A percentile compares a stretch with the other conserved stretches of the same genome.
Evolutionary conservation across 495 filamentous ascomycete genomes (phyloP).

Genomic region (Aspergillus taichungensis): DNA sequence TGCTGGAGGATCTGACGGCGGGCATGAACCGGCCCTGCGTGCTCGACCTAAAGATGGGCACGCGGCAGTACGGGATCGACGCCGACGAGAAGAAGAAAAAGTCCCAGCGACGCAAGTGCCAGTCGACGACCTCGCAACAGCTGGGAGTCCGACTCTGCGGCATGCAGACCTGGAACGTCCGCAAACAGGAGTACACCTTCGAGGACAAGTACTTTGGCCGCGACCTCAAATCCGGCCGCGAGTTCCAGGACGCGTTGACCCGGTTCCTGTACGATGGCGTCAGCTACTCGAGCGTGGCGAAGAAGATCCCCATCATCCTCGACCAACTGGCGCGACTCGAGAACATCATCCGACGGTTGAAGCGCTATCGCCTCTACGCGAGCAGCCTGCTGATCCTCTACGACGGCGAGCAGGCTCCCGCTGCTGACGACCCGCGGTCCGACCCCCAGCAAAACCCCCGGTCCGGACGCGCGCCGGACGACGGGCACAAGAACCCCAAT

Average conservation of each 20-base stretch:
- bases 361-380: slow-evolving; percentile 90
- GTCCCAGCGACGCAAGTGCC: slow-evolving; percentile 87
- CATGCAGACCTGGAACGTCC: slow-evolving; percentile 90
- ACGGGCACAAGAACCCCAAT: slow-evolving; percentile 38
- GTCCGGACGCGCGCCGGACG: slow-evolving; percentile 25
- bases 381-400: slow-evolving; percentile 92
- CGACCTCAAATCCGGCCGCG: slow-evolving; percentile 74
- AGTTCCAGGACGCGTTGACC: slow-evolving; percentile 83
- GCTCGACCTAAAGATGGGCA: slow-evolving; percentile 97
- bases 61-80: slow-evolving; percentile 95
- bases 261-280: slow-evolving; percentile 90
- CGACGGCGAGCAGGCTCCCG: slow-evolving; percentile 55
- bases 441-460: slow-evolving; percentile 10
- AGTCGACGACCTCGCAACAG: slow-evolving; percentile 81
- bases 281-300: slow-evolving; percentile 62
- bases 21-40: slow-evolving; percentile 96
- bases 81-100: slow-evolving; percentile 84
- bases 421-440: slow-evolving; percentile 7
- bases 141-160: slow-evolving; percentile 91
- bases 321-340: slow-evolving; percentile 76
- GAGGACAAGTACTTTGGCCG: slow-evolving; percentile 97
- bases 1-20: slow-evolving; percentile 93
- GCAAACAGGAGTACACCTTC: slow-evolving; percentile 73
- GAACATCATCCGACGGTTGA: slow-evolving; percentile 65
- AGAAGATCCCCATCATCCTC: slow-evolving; percentile 80